Conservation (phyloP, 1,284 basidiomycete genomes). For the Microbotryum violaceum region DNA sequence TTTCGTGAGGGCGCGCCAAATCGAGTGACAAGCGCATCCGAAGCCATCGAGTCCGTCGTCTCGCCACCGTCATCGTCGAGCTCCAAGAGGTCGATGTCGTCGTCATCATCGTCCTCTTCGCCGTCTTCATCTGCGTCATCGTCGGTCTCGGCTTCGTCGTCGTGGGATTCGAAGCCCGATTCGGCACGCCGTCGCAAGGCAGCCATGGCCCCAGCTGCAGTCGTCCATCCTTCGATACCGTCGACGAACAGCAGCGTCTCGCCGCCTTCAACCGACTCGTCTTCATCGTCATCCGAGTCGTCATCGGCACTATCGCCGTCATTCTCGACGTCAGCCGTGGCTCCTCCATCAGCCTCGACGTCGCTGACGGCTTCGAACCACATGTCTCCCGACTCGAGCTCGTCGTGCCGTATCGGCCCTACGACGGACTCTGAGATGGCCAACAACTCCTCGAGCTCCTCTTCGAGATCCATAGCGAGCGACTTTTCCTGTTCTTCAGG, state of each 20-base stretch:
- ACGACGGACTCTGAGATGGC: slow-evolving; percentile 28
- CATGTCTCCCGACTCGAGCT: slow-evolving; percentile 20
- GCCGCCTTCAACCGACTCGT: slow-evolving; percentile 19
- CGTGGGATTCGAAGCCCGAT: slow-evolving; percentile 20
- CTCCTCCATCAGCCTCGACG: neutral
- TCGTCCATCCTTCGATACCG: neutral
- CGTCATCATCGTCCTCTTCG: too few relatives aligned
- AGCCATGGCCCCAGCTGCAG: neutral
- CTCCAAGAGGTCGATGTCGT: neutral
- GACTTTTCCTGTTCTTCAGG: slow-evolving; percentile 2
- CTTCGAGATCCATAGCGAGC: slow-evolving; percentile 18
- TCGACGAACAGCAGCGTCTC: slow-evolving; percentile 5
- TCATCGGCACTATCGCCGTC: slow-evolving; percentile 11
- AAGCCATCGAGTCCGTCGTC: slow-evolving; percentile 35
- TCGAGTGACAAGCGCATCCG: slow-evolving; percentile 33
- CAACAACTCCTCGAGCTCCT: slow-evolving; percentile 26
- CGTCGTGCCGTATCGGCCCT: slow-evolving; percentile 17
- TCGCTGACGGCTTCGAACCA: slow-evolving; percentile 26
- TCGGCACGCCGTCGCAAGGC: slow-evolving; percentile 13
- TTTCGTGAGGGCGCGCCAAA: slow-evolving; percentile 22
- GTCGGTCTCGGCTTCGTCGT: slow-evolving; percentile 25
- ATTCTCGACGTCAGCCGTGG: slow-evolving; percentile 13
- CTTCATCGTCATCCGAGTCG: slow-evolving; percentile 11
- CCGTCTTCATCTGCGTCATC: slow-evolving; percentile 7
- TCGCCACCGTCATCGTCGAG: slow-evolving; percentile 28